Evolutionary conservation across 768 basidiomycete genomes (phyloP), one percentile per base, ranked within the genome.

Genomic region (Amanita fuliginea): DNA sequence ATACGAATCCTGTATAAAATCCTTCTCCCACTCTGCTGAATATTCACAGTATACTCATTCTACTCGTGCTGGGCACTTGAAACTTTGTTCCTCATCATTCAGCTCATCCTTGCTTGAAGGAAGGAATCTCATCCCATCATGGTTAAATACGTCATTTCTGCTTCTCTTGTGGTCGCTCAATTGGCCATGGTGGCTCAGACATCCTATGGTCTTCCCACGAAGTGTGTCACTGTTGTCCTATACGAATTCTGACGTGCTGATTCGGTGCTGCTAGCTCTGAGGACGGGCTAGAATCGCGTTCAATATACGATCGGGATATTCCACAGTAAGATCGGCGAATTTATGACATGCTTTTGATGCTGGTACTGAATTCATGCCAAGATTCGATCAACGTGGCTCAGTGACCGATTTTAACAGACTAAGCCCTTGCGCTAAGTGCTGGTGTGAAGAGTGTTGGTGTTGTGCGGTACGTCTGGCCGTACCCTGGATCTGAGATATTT

Each of bases 121-220:
- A 36, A 5, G 6, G 6, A 6, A 35, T 37, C 22, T 24, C 22
- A 24, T 24, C 36, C 0, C 36, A 18, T 16, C 14, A 43, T 43
- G 42, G 42, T 43, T 30, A 13, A 14, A 28, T 16, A 14, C n/a
- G 9, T 3, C n/a, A 16, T 43, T 18, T 14, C 42, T n/a, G 10
- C 26, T 6, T 43, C 24, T 26, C 5, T 28, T 28, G 56, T 64
- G 10, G 49, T 54, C 2, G 49, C 55, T 11, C 65, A 69, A 48
- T 49, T 67, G 7, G 50, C 57, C 7, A 54, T 64, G 37, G 61
- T 60, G 42, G 54, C 67, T 5, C 57, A 64, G 3, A 57, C 66
- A 49, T 62, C 63, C 24, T 52, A 5, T 42, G 41, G 9, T 16
- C 67, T 34, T 62, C 61, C 4, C 67, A 63, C 49, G 63, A 65